phyloP scores from a whole-genome alignment of 805 yeast genomes.

The Wickerhamomyces bisporus region DNA sequence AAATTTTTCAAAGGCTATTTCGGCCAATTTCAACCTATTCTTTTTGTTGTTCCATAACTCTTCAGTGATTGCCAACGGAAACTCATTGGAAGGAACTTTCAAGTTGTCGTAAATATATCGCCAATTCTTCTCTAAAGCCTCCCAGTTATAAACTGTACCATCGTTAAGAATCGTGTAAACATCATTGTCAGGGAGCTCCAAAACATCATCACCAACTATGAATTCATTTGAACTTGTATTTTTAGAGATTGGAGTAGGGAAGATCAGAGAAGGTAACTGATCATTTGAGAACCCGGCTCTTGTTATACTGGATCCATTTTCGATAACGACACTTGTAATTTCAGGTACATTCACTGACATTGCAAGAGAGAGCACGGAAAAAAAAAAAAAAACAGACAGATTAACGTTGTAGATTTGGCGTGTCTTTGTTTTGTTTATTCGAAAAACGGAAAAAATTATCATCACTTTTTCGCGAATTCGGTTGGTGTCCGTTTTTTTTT shows the following conservation, averaged over 20 bases:
- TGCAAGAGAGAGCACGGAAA: too few species aligned
- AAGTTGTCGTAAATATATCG: conserved; percentile 50
- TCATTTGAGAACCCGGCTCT: conserved; percentile 68
- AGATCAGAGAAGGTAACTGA: conserved; percentile 54
- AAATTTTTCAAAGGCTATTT: conserved; percentile 69
- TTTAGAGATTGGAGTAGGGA: conserved; percentile 50
- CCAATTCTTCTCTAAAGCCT: conserved; percentile 65
- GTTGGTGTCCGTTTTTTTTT: too few species aligned
- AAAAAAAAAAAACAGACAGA: too few species aligned
- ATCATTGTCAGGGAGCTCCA: conserved; percentile 23
- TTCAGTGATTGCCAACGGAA: conserved; percentile 60
- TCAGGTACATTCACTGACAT: too few species aligned
- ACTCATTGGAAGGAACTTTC: conserved; percentile 51
- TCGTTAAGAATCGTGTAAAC: conserved; percentile 54
- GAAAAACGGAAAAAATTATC: too few species aligned
- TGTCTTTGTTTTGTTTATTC: neutral
- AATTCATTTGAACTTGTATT: conserved; percentile 23
- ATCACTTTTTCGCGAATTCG: neutral
- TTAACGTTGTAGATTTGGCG: too few species aligned
- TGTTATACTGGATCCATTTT: conserved; percentile 58
- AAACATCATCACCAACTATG: conserved; percentile 43
- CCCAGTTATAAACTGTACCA: conserved; percentile 70
- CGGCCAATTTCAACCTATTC: conserved; percentile 52
- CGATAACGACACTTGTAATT: conserved; percentile 63
- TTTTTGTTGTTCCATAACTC: conserved; percentile 66